Conservation (phyloP, 495 filamentous ascomycete genomes). For the Xylaria palmicola region DNA sequence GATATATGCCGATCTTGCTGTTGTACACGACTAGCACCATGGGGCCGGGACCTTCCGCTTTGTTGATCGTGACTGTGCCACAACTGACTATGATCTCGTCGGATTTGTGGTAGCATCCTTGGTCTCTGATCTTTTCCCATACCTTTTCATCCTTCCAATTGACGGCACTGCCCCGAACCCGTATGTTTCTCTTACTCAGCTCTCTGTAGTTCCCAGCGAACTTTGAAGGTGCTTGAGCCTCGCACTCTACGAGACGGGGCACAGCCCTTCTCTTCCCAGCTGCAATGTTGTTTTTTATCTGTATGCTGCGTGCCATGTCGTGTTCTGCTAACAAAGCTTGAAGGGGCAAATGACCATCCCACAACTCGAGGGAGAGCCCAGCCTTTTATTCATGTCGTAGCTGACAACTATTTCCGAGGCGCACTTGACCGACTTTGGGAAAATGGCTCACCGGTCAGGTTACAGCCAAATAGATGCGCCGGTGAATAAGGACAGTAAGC, state of each 20-base stretch:
- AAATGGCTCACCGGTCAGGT: conserved; percentile 18
- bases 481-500: conserved; percentile 14
- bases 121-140: conserved; percentile 29
- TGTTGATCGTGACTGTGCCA: conserved; percentile 46
- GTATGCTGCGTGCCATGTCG: conserved; percentile 6
- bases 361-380: background rate
- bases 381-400: conserved; percentile 7
- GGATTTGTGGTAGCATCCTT: conserved; percentile 34
- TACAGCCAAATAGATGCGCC: conserved; percentile 15
- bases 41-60: conserved; percentile 21
- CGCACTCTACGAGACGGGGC: conserved; percentile 10
- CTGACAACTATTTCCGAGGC: background rate
- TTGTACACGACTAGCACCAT: conserved; percentile 43
- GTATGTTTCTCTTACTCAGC: conserved; percentile 21
- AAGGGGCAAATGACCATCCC: background rate
- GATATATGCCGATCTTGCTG: conserved; percentile 42
- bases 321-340: background rate
- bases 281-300: conserved; percentile 1
- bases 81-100: conserved; percentile 43
- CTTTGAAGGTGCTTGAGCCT: conserved; percentile 14
- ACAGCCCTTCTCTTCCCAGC: conserved; percentile 13
- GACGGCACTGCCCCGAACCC: conserved; percentile 24
- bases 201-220: conserved; percentile 21
- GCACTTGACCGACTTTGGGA: conserved; percentile 11
- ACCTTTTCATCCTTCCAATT: conserved; percentile 29